Base-by-base conservation (phyloP, 805 yeast species). In the Ogataea allantospora region DNA sequence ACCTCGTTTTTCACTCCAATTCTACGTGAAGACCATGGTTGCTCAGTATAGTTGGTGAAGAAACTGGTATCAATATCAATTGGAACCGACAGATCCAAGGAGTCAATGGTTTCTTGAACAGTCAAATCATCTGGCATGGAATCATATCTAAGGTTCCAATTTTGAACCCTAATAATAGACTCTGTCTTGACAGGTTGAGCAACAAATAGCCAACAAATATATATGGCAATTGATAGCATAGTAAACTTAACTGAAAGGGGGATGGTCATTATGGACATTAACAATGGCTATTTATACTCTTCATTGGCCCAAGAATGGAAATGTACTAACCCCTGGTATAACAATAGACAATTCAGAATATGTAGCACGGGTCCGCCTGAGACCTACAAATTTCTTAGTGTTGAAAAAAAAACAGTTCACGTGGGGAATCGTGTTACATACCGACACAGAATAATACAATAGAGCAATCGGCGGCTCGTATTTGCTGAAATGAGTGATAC, bases 1-100 rank as follows among this genome's bases (percentile, higher is more conserved):
- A 65, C 65, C 24, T 63, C 62, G 36, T 65, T 63, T 11, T 55
- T 56, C 9, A 65, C 49, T 4, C 59, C 66, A 18, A 63, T 51
- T 31, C 70, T 47, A 21, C 70, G 50, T 16, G 33, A 27, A 5
- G 67, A 58, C 70, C 70, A 65, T 8, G 65, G 49, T 22, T 39
- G 50, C 44, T 65, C 68, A 4, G 31, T 24, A 27, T 35, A 53
- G n/a, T 52, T 41, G n/a, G 54, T 35, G 30, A 48, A 65, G 31
- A 50, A 63, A 2, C 40, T 12, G 3, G 57, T 30, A n/a, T 51
- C 46, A 13, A 31, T 31, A 18, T 51, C 55, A 25, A 35, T 22
- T 3, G 65, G 63, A 8, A 58, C 31, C 1, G 49, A 44, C 1
- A 39, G n/a, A 17, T 47, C 41, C 39, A 59, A 29, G 10, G 30